Percentiles rank a stretch among this genome's conserved stretches.
phyloP scores from a whole-genome alignment of 2,329 filamentous ascomycete genomes.

The Aspergillus texensis region DNA sequence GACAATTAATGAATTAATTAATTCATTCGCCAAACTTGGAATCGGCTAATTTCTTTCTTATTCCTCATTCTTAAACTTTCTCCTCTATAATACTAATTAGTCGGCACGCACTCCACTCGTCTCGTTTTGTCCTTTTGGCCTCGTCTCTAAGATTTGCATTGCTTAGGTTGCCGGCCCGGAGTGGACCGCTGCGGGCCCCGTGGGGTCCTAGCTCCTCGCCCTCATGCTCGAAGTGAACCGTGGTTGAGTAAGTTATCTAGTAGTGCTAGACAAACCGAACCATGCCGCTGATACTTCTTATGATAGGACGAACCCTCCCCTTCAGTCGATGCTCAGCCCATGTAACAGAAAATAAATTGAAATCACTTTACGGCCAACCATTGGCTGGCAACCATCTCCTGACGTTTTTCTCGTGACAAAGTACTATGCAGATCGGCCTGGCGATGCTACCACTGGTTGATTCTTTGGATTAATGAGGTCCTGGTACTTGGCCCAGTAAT shows the following conservation, averaged over 20 bases:
- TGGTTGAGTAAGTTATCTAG: constrained; percentile 3
- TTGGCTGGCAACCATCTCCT: constrained; percentile 18
- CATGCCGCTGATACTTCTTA: constrained; percentile 14
- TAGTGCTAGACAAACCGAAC: constrained; percentile 17
- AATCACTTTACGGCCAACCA: constrained; percentile 18
- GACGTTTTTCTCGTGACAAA: constrained; percentile 25
- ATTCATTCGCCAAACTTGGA: not conserved
- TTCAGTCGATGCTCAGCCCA: constrained; percentile 16
- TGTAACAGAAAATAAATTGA: constrained; percentile 21
- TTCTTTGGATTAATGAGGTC: constrained; percentile 2
- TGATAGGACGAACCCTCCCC: constrained; percentile 22
- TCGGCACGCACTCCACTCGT: not conserved
- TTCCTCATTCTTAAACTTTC: not conserved
- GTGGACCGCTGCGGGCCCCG: constrained; percentile 29
- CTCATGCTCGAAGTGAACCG: constrained; percentile 6
- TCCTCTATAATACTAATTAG: not conserved
- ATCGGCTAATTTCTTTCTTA: constrained; percentile 1
- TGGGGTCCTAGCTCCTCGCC: constrained; percentile 25
- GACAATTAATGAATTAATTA: not conserved
- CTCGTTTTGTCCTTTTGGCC: not conserved
- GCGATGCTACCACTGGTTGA: constrained; percentile 16
- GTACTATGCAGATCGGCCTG: constrained; percentile 24
- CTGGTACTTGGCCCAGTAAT: not conserved
- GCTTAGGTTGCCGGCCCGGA: constrained; percentile 30
- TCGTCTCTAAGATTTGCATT: constrained; percentile 24